Percentiles rank a stretch among this genome's conserved stretches.
phyloP scores from a whole-genome alignment of 2,329 filamentous ascomycete species.

The Colletotrichum tofieldiae region DNA sequence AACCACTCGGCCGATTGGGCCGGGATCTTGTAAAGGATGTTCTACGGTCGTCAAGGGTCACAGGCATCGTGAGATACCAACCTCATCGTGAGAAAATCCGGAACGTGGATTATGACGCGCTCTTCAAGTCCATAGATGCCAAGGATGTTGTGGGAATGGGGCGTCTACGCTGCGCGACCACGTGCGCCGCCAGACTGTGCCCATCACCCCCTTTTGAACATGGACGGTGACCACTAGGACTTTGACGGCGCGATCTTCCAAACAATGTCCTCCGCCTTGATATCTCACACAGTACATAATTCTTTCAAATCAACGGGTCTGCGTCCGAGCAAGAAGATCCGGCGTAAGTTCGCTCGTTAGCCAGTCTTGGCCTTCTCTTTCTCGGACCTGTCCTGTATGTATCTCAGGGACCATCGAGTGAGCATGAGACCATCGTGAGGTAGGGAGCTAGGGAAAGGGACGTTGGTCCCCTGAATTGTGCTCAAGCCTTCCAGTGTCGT shows the following conservation, averaged over 20 bases:
- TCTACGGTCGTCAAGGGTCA: no score
- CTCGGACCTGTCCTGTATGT: background rate
- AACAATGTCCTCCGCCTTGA: background rate
- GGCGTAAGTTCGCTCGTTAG: background rate
- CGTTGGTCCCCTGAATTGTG: no score
- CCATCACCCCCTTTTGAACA: background rate
- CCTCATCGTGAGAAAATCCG: background rate
- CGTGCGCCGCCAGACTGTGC: background rate
- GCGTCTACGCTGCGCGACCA: no score
- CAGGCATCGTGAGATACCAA: background rate
- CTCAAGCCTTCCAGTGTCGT: background rate
- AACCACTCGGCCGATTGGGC: background rate
- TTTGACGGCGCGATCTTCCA: background rate
- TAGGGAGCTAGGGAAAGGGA: background rate
- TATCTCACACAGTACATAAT: background rate
- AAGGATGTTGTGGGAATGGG: background rate
- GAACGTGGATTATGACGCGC: background rate
- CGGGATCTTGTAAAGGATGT: background rate
- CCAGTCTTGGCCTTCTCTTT: background rate
- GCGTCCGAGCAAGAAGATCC: slow-evolving; percentile 1
- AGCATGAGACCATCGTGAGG: background rate
- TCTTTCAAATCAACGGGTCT: background rate
- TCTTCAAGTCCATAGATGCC: background rate
- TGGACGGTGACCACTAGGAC: background rate
- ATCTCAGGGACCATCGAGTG: background rate